phyloP scores from a whole-genome alignment of 1,284 basidiomycete genomes.

The Meira miltonrushii region DNA sequence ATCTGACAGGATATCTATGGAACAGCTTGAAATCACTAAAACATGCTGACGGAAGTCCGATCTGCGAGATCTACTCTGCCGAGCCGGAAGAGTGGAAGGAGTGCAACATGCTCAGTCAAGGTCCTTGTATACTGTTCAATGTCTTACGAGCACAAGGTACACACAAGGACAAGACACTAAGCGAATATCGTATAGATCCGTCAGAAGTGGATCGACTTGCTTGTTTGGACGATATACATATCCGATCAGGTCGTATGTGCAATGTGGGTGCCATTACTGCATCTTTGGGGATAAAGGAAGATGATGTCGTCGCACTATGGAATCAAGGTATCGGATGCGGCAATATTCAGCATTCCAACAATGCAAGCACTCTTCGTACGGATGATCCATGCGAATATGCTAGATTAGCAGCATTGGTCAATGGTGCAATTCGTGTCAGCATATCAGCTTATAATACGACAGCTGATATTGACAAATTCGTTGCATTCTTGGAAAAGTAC shows the following conservation, averaged over 20 bases:
- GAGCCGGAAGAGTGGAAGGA: not conserved
- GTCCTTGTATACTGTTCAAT: slow-evolving; percentile 34
- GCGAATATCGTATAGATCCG: slow-evolving; percentile 19
- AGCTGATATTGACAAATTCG: slow-evolving; percentile 26
- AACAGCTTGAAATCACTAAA: slow-evolving; percentile 13
- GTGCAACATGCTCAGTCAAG: slow-evolving; percentile 12
- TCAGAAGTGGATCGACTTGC: slow-evolving; percentile 33
- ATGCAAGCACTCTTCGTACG: not conserved
- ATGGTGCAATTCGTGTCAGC: slow-evolving; percentile 25
- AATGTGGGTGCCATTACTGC: slow-evolving; percentile 32
- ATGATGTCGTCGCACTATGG: slow-evolving; percentile 25
- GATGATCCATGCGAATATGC: not conserved
- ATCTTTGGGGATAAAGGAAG: slow-evolving; percentile 20
- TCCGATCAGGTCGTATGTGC: slow-evolving; percentile 37
- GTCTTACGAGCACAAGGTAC: slow-evolving; percentile 14
- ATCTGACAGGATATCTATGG: slow-evolving; percentile 15
- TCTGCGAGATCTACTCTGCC: slow-evolving; percentile 18
- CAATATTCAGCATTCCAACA: slow-evolving; percentile 14
- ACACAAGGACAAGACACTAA: not conserved
- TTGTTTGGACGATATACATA: slow-evolving; percentile 32
- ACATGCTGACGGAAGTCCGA: slow-evolving; percentile 23
- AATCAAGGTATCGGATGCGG: slow-evolving; percentile 34
- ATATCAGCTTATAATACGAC: slow-evolving; percentile 28
- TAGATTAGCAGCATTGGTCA: slow-evolving; percentile 6
- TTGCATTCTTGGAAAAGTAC: slow-evolving; percentile 26